A percentile compares a stretch with the other conserved stretches of the same genome.
Evolutionary conservation across 192 early-diverging fungal genomes (phyloP).

Genomic region (Podila minutissima): DNA sequence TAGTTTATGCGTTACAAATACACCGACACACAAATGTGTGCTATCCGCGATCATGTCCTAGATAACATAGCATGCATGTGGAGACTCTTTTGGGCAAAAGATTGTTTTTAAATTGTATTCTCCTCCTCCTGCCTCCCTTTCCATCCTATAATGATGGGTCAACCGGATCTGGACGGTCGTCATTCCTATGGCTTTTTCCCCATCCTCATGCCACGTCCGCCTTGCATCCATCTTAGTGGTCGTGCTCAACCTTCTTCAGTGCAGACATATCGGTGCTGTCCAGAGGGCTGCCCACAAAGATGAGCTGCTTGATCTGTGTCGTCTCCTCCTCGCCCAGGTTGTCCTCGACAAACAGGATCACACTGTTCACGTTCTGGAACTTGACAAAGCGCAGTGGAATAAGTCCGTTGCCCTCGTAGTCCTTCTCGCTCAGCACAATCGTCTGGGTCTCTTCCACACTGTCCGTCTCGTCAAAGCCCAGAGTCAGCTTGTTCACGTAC

Average conservation of each 20-base stretch:
- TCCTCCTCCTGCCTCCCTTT: too few relatives aligned
- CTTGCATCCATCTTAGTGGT: constrained; percentile 6
- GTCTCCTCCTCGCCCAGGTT: constrained; percentile 88
- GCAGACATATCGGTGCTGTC: constrained; percentile 48
- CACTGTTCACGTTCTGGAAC: constrained; percentile 87
- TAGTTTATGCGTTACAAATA: too few relatives aligned
- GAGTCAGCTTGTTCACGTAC: constrained; percentile 82
- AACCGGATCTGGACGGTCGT: too few relatives aligned
- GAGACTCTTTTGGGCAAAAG: too few relatives aligned
- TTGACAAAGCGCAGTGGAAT: constrained; percentile 92
- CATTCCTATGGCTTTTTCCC: too few relatives aligned
- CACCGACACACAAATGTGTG: too few relatives aligned
- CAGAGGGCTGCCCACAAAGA: constrained; percentile 73
- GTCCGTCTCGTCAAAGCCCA: constrained; percentile 92
- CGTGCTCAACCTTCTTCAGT: constrained; percentile 47
- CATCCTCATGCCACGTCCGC: too few relatives aligned
- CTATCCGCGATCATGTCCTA: too few relatives aligned
- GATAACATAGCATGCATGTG: too few relatives aligned
- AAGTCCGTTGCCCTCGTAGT: constrained; percentile 73
- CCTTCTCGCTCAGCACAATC: constrained; percentile 74
- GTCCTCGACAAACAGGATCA: constrained; percentile 88
- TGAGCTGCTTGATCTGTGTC: constrained; percentile 81
- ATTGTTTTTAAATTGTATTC: too few relatives aligned
- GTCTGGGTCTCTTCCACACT: constrained; percentile 77
- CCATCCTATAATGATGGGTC: too few relatives aligned